Conservation (phyloP, 768 basidiomycete species). For the Boletus rufocinnamomeus region DNA sequence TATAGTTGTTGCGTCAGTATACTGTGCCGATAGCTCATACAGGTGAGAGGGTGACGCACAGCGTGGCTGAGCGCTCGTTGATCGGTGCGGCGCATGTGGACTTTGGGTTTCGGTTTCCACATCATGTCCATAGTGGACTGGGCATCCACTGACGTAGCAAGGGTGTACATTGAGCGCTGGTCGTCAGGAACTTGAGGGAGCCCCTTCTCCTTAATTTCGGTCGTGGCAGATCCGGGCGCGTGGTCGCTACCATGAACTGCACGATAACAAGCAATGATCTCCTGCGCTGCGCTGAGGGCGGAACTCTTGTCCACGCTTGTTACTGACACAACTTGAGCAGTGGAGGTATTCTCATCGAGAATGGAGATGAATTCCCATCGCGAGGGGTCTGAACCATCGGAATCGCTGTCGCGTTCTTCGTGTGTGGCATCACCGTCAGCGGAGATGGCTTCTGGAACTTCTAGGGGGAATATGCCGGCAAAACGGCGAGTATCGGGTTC, state of each 20-base stretch:
- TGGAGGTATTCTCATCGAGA: background rate
- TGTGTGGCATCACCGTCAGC: slow-evolving; percentile 10
- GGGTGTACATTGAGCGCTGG: slow-evolving; percentile 30
- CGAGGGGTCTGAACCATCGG: slow-evolving; percentile 5
- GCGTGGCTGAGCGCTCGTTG: slow-evolving; percentile 39
- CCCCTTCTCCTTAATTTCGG: slow-evolving; percentile 17
- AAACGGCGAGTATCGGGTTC: slow-evolving; percentile 31
- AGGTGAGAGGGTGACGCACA: slow-evolving; percentile 35
- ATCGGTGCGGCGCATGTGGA: slow-evolving; percentile 39
- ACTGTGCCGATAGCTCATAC: background rate
- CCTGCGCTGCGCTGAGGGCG: slow-evolving; percentile 25
- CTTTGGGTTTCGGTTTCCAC: slow-evolving; percentile 36
- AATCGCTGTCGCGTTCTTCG: slow-evolving; percentile 15
- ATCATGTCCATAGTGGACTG: slow-evolving; percentile 30
- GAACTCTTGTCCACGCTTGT: slow-evolving; percentile 7
- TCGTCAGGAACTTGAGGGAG: slow-evolving; percentile 26
- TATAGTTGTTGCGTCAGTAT: slow-evolving; percentile 10
- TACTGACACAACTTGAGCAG: slow-evolving; percentile 2
- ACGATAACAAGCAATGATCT: slow-evolving; percentile 22
- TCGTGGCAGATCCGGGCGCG: background rate
- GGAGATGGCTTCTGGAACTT: slow-evolving; percentile 8
- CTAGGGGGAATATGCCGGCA: slow-evolving; percentile 22
- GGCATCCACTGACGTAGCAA: slow-evolving; percentile 12
- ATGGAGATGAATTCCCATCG: slow-evolving; percentile 16
- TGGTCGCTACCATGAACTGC: slow-evolving; percentile 9